Evolutionary conservation across 768 basidiomycete genomes (phyloP), one percentile per base, ranked within the genome.

Genomic region (Amanita jacksonii): DNA sequence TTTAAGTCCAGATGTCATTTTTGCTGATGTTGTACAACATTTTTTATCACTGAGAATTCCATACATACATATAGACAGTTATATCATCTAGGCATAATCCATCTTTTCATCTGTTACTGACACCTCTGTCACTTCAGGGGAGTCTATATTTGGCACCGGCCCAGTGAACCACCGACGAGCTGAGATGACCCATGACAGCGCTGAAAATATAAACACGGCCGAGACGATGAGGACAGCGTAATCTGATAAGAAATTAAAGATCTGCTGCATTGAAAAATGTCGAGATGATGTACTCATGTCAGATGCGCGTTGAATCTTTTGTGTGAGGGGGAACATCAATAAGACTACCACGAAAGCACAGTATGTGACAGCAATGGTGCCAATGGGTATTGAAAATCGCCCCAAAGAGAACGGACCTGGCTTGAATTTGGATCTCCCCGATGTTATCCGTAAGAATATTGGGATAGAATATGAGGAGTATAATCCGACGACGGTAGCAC

Each of bases 381-480:
- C 62, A 18, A 68, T 52, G 1, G 54, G 49, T 13, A 57, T 49
- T 20, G 55, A 61, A 53, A 54, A 65, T 9, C 51, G 41, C 13
- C 57, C 57, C 15, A 64, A 60, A 38, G 48, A 50, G 41, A 69
- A 67, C 0, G 63, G 62, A 3, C 61, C 62, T 9, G 63, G 66
- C 16, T 51, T 45, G 31, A 68, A 54, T 25, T 53, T 56, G n/a
- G 55, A 48, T 25, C 56, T 51, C 5, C 63, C 63, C 19, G 53
- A 57, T 12, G 62, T 66, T n/a, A 63, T 57, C 28, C 64, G 62
- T 18, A 63, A 51, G 32, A 58, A 60, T 19, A 68, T 62, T 0
- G 60, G 65, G 16, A 63, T 61, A 10, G 59, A 58, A 30, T 66
- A 65, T n/a, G 64, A 67, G 7, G 63, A 52, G 43, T 67, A 63